Conservation (phyloP, 352 stramenopile species). For the Globisporangium cylindrosporum region DNA sequence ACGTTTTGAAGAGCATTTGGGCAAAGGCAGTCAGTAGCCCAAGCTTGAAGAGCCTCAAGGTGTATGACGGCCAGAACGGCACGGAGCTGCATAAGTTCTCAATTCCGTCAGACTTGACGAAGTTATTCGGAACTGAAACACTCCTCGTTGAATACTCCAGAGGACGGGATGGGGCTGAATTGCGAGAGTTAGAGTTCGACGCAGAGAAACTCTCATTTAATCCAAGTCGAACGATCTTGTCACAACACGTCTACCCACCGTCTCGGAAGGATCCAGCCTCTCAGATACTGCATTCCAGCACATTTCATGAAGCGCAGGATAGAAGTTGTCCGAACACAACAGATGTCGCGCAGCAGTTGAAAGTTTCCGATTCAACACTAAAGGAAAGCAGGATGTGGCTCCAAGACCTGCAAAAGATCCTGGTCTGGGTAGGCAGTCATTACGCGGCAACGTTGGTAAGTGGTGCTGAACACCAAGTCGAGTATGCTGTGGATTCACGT, state of each 20-base stretch:
- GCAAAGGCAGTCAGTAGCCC: slow-evolving; percentile 27
- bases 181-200: slow-evolving; percentile 22
- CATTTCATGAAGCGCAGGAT: background rate
- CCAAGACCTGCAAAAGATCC: slow-evolving; percentile 60
- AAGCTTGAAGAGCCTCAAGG: slow-evolving; percentile 30
- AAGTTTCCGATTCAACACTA: slow-evolving; percentile 20
- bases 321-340: background rate
- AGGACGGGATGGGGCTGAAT: background rate
- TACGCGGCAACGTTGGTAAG: slow-evolving; percentile 61
- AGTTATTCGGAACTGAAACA: slow-evolving; percentile 43
- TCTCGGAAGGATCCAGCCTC: background rate
- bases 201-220: slow-evolving; percentile 31
- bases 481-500: slow-evolving; percentile 26
- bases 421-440: slow-evolving; percentile 57
- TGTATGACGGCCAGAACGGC: slow-evolving; percentile 24
- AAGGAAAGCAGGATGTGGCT: slow-evolving; percentile 45
- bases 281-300: background rate
- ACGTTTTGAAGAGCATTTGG: slow-evolving; percentile 40
- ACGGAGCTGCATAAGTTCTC: slow-evolving; percentile 32
- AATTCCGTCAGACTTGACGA: slow-evolving; percentile 42
- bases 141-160: slow-evolving; percentile 34
- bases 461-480: slow-evolving; percentile 24
- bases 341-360: background rate
- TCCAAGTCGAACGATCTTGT: slow-evolving; percentile 49
- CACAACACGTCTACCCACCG: slow-evolving; percentile 52